A percentile compares a stretch with the other conserved stretches of the same genome.
phyloP scores from a whole-genome alignment of 108 stramenopile genomes.

The Cyclotella distinguenda region DNA sequence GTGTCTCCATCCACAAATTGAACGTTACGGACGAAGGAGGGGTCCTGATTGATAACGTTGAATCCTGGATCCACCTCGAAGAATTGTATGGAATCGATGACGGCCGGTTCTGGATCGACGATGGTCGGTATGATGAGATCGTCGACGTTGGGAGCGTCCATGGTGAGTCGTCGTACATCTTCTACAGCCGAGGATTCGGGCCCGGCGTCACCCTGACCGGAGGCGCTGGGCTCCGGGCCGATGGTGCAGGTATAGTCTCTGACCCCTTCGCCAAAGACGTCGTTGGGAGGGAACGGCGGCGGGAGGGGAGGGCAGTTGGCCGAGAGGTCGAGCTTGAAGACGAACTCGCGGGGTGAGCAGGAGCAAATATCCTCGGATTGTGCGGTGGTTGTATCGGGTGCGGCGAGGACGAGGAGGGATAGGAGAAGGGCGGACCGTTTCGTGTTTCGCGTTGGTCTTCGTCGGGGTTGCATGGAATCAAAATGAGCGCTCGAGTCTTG shows the following conservation, averaged over 20 bases:
- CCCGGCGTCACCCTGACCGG: background rate
- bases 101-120: slow-evolving; percentile 16
- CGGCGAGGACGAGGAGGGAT: slow-evolving; percentile 3
- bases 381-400: background rate
- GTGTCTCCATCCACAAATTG: slow-evolving; percentile 14
- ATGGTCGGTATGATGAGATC: slow-evolving; percentile 1
- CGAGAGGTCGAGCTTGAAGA: slow-evolving; percentile 35
- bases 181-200: background rate
- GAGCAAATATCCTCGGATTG: slow-evolving; percentile 18
- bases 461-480: background rate
- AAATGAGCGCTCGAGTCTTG: background rate
- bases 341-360: slow-evolving; percentile 39
- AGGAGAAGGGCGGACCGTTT: background rate
- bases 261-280: slow-evolving; percentile 35
- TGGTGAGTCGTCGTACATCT: background rate
- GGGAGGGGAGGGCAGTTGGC: slow-evolving; percentile 29
- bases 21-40: slow-evolving; percentile 8
- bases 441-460: background rate
- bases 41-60: slow-evolving; percentile 34
- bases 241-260: slow-evolving; percentile 44
- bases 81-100: slow-evolving; percentile 43
- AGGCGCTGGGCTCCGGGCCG: slow-evolving; percentile 25
- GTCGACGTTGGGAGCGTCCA: background rate
- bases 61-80: slow-evolving; percentile 26
- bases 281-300: slow-evolving; percentile 42